Evolutionary conservation across 2,329 filamentous ascomycete species (phyloP).

Genomic region (Talaromyces islandicus): DNA sequence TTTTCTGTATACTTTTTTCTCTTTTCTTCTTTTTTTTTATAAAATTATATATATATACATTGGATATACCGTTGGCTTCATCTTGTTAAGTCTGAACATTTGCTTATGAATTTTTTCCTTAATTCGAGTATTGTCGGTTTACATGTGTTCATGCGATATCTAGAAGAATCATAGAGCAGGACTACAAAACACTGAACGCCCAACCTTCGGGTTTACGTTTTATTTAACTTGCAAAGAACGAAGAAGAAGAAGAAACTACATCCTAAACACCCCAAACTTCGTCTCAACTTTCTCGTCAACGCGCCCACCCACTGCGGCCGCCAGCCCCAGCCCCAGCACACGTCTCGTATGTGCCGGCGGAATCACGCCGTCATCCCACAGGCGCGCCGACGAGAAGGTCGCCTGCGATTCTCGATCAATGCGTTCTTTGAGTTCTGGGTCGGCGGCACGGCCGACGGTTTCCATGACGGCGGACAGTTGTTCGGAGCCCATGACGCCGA

Average conservation of each 20-base stretch:
- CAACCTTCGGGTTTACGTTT: not conserved
- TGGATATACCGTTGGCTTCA: not conserved
- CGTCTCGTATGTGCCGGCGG: slow-evolving; percentile 68
- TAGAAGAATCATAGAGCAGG: not conserved
- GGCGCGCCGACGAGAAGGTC: slow-evolving; percentile 75
- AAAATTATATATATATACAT: slow-evolving; percentile 6
- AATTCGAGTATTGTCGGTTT: not conserved
- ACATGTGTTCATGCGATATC: not conserved
- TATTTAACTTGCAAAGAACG: not conserved
- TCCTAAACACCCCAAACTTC: slow-evolving; percentile 76
- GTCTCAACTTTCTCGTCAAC: slow-evolving; percentile 53
- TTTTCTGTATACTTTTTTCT: not conserved
- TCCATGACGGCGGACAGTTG: slow-evolving; percentile 92
- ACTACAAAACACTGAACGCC: not conserved
- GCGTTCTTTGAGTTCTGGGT: slow-evolving; percentile 71
- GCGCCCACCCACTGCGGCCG: slow-evolving; percentile 64
- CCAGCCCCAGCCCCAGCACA: slow-evolving; percentile 66
- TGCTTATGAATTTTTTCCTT: not conserved
- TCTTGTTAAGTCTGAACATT: too few species aligned
- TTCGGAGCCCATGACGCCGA: slow-evolving; percentile 93
- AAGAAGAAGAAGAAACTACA: slow-evolving; percentile 47
- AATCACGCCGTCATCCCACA: slow-evolving; percentile 88
- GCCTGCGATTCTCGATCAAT: slow-evolving; percentile 90
- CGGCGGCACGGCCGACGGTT: slow-evolving; percentile 76
- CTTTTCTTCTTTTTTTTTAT: not conserved